Conservation (phyloP, 2,329 filamentous ascomycete species). For the Diaporthe eres region DNA sequence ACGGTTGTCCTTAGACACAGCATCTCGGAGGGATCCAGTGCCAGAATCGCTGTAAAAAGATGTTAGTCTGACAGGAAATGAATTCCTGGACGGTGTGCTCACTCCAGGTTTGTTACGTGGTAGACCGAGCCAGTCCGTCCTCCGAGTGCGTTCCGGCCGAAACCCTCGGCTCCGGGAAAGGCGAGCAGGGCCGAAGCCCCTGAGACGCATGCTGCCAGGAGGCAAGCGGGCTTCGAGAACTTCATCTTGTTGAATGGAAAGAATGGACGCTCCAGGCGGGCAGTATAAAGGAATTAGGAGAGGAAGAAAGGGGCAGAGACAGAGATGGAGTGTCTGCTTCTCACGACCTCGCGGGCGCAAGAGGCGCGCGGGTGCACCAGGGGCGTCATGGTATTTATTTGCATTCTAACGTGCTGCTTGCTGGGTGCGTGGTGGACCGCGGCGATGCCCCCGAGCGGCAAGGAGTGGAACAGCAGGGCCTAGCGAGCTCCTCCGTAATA, state of each 20-base stretch:
- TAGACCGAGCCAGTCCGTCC: constrained; percentile 26
- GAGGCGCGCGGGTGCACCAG: constrained; percentile 1
- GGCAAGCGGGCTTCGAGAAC: constrained; percentile 20
- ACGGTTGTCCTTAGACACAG: constrained; percentile 61
- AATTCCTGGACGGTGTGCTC: not conserved
- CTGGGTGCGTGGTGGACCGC: constrained; percentile 2
- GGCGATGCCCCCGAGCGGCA: constrained; percentile 16
- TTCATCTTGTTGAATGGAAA: constrained; percentile 22
- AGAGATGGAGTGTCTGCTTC: constrained; percentile 7
- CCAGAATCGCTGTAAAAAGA: constrained; percentile 55
- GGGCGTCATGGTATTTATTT: constrained; percentile 16
- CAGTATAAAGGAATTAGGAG: not conserved
- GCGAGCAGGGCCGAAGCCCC: constrained; percentile 28
- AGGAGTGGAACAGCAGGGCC: constrained; percentile 17
- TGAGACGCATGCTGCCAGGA: constrained; percentile 15
- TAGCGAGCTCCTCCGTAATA: constrained; percentile 29
- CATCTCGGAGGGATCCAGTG: constrained; percentile 64
- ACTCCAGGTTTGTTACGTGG: constrained; percentile 29
- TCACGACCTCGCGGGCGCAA: not conserved
- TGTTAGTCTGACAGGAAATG: not conserved
- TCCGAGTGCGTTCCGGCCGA: constrained; percentile 30
- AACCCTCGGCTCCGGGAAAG: constrained; percentile 34
- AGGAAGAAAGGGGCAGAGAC: not conserved
- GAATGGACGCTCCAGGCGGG: constrained; percentile 26
- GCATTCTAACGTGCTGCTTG: not conserved